phyloP scores from a whole-genome alignment of 176 grass and related monocot genomes.

The Urochloa ruziziensis region DNA sequence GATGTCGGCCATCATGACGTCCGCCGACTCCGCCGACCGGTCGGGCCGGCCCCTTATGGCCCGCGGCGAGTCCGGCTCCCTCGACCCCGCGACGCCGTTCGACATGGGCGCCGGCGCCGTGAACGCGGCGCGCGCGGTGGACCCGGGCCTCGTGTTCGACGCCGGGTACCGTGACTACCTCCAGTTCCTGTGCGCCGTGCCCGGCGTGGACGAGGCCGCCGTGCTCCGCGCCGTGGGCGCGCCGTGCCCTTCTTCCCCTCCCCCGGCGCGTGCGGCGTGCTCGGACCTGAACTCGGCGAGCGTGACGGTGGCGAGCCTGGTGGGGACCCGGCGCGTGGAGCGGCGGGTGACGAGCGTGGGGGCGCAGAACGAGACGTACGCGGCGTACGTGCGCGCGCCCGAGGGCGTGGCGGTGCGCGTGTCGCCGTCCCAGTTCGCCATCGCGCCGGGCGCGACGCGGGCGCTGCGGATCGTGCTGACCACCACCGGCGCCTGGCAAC shows the following conservation, averaged over 20 bases:
- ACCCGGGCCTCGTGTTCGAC: constrained; percentile 71
- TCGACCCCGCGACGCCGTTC: constrained; percentile 54
- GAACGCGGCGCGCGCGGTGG: constrained; percentile 59
- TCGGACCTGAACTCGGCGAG: constrained; percentile 77
- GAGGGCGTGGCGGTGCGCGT: constrained; percentile 59
- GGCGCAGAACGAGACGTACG: constrained; percentile 55
- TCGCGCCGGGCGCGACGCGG: constrained; percentile 46
- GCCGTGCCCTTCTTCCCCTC: constrained; percentile 57
- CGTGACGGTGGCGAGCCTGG: constrained; percentile 68
- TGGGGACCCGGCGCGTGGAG: constrained; percentile 61
- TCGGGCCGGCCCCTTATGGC: constrained; percentile 41
- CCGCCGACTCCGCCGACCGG: constrained; percentile 51
- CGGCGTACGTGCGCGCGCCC: constrained; percentile 54
- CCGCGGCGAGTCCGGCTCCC: neutral
- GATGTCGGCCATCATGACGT: constrained; percentile 78
- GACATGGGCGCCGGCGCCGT: constrained; percentile 70
- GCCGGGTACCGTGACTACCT: constrained; percentile 53
- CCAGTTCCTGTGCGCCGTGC: constrained; percentile 70
- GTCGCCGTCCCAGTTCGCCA: constrained; percentile 44
- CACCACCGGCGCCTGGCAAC: constrained; percentile 48
- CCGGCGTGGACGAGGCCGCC: constrained; percentile 55
- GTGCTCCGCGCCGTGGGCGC: constrained; percentile 55
- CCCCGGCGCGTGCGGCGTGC: neutral
- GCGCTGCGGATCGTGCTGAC: constrained; percentile 51
- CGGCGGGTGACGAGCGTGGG: constrained; percentile 58